Evolutionary conservation across 495 filamentous ascomycete species (phyloP), one percentile per base, ranked within the genome.

Genomic region (Thozetella sp.): DNA sequence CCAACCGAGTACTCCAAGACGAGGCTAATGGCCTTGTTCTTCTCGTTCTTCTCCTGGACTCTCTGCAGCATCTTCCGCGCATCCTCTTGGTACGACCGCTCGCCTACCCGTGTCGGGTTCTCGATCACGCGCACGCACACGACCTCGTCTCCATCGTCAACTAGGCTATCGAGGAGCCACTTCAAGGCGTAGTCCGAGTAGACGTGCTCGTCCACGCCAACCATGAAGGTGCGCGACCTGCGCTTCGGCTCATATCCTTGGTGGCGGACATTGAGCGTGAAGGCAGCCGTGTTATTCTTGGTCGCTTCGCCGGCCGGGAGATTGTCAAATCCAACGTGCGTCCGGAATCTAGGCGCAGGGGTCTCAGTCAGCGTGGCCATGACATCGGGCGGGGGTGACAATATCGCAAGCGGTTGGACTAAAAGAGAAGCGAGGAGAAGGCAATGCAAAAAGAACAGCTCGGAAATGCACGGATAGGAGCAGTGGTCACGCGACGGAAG

Each of bases 131-230:
- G 83, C 40, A 99, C 83, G 74, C 95, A 99, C 30, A 99, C 88
- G 54, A 99, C 91, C 74, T 98, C 92, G 68, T 99, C 95, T 12
- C 96, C 95, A 72, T 98, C 95, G 66, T 97, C 94, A 22, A 97
- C 93, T 62, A 98, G 79, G 68, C 97, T 93, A 67, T 96, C 92
- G 25, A 99, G 84, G 51, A 97, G 82, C 93, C 93, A 99, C 69
- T 96, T 88, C 13, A 99, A 80, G 10, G 95, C 95, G 76, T 92
- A 96, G 52, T 97, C 93, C 20, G 94, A 97, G 75, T 98, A 98
- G 57, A 92, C 87, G 65, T 98, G 95, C 69, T 96, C 90, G 72
- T 99, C 95, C 26, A 93, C 92, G 1, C 95, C 95, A 55, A 93
- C 94, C 65, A 98, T 85, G 70, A 97, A 97, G 1, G 93, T 97